phyloP scores from a whole-genome alignment of 2,329 filamentous ascomycete genomes.

The Aspergillus eucalypticola region DNA sequence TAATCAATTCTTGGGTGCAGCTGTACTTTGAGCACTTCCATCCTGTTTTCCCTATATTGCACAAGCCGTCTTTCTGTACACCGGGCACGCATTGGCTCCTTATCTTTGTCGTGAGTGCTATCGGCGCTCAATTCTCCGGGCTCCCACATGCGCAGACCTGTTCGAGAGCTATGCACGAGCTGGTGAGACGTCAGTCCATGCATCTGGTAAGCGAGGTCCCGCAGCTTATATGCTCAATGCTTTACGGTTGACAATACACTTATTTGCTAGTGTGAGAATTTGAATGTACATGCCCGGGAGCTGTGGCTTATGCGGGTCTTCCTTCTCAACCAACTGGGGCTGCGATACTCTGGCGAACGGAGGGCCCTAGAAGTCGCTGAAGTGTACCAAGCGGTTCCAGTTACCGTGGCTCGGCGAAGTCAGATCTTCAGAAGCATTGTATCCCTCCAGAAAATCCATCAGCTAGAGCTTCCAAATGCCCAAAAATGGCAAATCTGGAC shows the following conservation, averaged over 20 bases:
- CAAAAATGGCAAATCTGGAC: background rate
- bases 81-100: conserved; percentile 1
- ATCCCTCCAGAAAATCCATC: background rate
- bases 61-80: background rate
- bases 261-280: background rate
- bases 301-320: background rate
- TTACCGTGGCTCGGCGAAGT: background rate
- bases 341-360: conserved; percentile 2
- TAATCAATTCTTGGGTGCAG: conserved; percentile 1
- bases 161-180: conserved; percentile 1
- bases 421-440: background rate
- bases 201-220: background rate
- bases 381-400: background rate
- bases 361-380: background rate
- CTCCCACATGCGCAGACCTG: conserved; percentile 1
- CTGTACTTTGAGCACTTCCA: conserved; percentile 2
- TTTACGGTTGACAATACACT: background rate
- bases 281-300: background rate
- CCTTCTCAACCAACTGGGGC: background rate
- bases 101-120: background rate
- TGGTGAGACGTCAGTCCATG: background rate
- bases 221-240: background rate
- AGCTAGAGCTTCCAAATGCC: background rate
- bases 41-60: background rate
- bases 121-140: background rate